Percentiles rank a stretch among this genome's conserved stretches.
Conservation (phyloP, 345 rosid genomes). For the Alliaria petiolata region DNA sequence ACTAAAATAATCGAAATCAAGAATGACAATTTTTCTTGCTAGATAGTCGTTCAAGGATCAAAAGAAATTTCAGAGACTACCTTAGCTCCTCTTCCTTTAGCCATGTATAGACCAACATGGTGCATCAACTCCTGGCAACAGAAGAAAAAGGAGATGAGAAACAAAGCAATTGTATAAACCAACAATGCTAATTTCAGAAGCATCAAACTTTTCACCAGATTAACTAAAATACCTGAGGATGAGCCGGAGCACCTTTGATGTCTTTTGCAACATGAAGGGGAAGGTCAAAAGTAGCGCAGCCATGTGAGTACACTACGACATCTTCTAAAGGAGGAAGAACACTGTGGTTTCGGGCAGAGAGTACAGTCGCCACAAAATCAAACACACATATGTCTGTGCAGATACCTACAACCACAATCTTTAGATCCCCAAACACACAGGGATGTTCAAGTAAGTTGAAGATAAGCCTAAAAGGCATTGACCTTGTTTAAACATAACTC, state of each 20-base stretch:
- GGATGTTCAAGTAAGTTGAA: not conserved
- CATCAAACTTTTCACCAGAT: not conserved
- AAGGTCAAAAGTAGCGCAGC: slow-evolving; percentile 79
- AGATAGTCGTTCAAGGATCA: slow-evolving; percentile 8
- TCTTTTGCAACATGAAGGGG: slow-evolving; percentile 54
- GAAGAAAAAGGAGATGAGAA: not conserved
- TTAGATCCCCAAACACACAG: slow-evolving; percentile 27
- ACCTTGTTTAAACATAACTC: not conserved
- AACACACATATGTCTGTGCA: slow-evolving; percentile 85
- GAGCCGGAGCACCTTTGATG: slow-evolving; percentile 54
- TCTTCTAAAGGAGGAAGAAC: slow-evolving; percentile 61
- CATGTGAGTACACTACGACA: slow-evolving; percentile 66
- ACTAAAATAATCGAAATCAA: not conserved
- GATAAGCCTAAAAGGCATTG: not conserved
- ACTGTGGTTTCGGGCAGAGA: slow-evolving; percentile 72
- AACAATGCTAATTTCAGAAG: not conserved
- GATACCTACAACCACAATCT: slow-evolving; percentile 83
- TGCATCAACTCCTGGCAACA: slow-evolving; percentile 74
- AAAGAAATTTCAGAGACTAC: slow-evolving; percentile 63
- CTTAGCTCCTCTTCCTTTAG: slow-evolving; percentile 89
- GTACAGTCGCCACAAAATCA: slow-evolving; percentile 63
- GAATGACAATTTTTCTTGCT: not conserved
- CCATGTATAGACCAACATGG: slow-evolving; percentile 84
- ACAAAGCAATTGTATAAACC: not conserved
- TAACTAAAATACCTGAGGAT: slow-evolving; percentile 61